These are phyloP conservation scores for Leccinum barrowsii DNA, from an alignment of 768 basidiomycete genomes.

Conservation along the genomic window DNA sequence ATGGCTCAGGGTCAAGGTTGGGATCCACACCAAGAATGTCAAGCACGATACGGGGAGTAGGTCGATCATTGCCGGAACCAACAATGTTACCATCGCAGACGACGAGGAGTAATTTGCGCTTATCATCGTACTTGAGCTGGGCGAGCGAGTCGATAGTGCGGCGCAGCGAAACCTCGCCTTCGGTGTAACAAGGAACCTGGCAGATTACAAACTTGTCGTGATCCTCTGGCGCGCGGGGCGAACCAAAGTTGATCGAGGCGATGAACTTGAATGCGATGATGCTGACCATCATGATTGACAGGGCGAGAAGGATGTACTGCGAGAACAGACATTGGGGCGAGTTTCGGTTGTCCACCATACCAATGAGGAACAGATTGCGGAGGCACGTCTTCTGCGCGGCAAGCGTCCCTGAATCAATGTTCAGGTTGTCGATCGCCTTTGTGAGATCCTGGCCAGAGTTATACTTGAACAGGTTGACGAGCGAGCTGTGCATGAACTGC, in stretches of 20 bases:
- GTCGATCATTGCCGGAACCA: constrained; percentile 93
- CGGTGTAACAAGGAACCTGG: constrained; percentile 98
- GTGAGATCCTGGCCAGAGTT: constrained; percentile 79
- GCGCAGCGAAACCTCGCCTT: constrained; percentile 83
- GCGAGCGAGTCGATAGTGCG: constrained; percentile 93
- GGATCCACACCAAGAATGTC: constrained; percentile 96
- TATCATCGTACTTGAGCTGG: constrained; percentile 95
- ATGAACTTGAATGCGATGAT: constrained; percentile 97
- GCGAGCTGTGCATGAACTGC: constrained; percentile 67
- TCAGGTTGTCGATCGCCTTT: constrained; percentile 60
- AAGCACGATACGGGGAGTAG: constrained; percentile 93
- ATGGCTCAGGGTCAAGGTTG: constrained; percentile 88
- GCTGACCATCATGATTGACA: constrained; percentile 89
- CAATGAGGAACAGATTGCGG: constrained; percentile 89
- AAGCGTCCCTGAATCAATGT: constrained; percentile 58
- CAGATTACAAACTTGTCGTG: constrained; percentile 98
- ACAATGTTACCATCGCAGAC: constrained; percentile 99
- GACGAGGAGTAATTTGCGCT: constrained; percentile 88
- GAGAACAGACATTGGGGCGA: constrained; percentile 91
- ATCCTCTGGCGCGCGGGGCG: constrained; percentile 81
- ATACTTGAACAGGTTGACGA: constrained; percentile 72
- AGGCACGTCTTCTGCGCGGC: constrained; percentile 81
- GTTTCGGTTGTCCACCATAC: constrained; percentile 88
- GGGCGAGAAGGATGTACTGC: constrained; percentile 82
- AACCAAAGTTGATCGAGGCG: constrained; percentile 81